These are phyloP conservation scores for Citrullus mucosospermus DNA, from an alignment of 306 rosid genomes.

Conservation along the genomic window DNA sequence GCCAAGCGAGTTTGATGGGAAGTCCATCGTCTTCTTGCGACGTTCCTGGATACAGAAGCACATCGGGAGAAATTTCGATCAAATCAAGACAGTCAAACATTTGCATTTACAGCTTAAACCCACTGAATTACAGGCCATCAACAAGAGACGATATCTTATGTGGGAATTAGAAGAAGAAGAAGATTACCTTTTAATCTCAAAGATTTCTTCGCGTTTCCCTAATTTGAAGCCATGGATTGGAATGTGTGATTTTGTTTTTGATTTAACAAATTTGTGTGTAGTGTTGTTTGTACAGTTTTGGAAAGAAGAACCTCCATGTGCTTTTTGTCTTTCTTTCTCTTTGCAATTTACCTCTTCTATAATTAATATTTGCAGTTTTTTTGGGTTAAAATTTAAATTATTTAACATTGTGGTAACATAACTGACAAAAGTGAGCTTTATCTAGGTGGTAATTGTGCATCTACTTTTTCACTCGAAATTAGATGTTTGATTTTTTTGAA, in stretches of 20 bases:
- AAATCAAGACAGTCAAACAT: conserved; percentile 63
- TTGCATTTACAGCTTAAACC: conserved; percentile 76
- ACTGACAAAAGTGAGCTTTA: too few relatives aligned
- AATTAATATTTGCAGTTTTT: neutral
- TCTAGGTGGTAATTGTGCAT: too few relatives aligned
- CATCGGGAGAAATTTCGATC: conserved; percentile 61
- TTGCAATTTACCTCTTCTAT: neutral
- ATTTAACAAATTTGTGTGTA: neutral
- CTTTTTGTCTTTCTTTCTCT: neutral
- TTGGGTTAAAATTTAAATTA: too few relatives aligned
- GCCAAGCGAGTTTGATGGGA: conserved; percentile 56
- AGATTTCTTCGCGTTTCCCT: neutral
- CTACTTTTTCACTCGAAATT: too few relatives aligned
- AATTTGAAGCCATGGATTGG: neutral
- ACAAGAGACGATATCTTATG: conserved; percentile 43
- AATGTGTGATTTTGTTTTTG: neutral
- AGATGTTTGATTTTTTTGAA: too few relatives aligned
- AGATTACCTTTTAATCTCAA: neutral
- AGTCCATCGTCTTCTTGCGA: conserved; percentile 68
- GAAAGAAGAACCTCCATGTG: neutral
- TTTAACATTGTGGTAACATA: too few relatives aligned
- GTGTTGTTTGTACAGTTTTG: neutral
- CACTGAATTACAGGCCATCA: conserved; percentile 76
- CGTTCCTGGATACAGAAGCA: conserved; percentile 71
- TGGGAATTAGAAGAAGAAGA: conserved; percentile 20